phyloP scores from a whole-genome alignment of 306 rosid species.

The Rosa chinensis region DNA sequence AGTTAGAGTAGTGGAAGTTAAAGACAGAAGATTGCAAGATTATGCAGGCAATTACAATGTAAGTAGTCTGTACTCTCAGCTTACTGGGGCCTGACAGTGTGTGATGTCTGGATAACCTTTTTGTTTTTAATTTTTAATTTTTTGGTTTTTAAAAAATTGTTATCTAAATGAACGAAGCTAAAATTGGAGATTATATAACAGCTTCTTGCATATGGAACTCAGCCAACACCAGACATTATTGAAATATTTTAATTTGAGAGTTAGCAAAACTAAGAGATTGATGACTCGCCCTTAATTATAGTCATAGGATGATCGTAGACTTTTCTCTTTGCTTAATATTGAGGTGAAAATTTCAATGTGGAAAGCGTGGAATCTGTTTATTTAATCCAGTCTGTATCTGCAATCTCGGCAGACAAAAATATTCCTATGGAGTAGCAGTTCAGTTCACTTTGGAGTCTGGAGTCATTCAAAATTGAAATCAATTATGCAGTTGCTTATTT shows the following conservation, averaged over 20 bases:
- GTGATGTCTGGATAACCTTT: not conserved
- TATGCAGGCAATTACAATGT: conserved; percentile 92
- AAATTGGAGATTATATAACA: not conserved
- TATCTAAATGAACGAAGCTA: not conserved
- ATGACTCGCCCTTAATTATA: not conserved
- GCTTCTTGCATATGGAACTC: not conserved
- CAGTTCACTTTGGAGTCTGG: not conserved
- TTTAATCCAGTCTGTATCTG: not conserved
- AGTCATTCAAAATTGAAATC: not conserved
- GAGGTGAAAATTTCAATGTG: not conserved
- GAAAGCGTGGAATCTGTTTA: not conserved
- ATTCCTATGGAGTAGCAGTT: not conserved
- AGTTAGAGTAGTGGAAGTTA: conserved; percentile 91
- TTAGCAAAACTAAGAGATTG: too few species aligned
- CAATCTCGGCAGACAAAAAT: not conserved
- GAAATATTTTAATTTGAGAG: not conserved
- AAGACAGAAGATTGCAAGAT: conserved; percentile 71
- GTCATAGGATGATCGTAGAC: not conserved
- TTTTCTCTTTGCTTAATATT: not conserved
- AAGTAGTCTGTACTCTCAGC: conserved; percentile 30
- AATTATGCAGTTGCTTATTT: conserved; percentile 12
- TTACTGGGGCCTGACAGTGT: not conserved
- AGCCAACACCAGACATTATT: not conserved
- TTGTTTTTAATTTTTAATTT: not conserved
- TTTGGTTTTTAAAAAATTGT: too few species aligned